phyloP scores from a whole-genome alignment of 108 stramenopile genomes.

The Nitzschia putrida region DNA sequence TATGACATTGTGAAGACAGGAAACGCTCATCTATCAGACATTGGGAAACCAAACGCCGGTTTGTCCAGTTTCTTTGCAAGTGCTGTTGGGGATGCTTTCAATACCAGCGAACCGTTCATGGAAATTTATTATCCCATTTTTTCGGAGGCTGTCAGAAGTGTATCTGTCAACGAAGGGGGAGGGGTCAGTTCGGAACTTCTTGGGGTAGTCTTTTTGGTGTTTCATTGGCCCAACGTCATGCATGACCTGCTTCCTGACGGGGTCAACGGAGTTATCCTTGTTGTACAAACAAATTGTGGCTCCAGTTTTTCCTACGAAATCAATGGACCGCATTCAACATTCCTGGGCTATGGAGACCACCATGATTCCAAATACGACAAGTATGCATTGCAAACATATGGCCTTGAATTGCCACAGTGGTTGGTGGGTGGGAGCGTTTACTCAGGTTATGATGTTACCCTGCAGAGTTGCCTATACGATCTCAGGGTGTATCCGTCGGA shows the following conservation, averaged over 20 bases:
- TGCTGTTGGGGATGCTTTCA: conserved; percentile 34
- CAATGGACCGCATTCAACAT: conserved; percentile 26
- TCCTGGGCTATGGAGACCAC: conserved; percentile 49
- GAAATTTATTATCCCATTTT: conserved; percentile 49
- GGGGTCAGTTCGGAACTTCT: conserved; percentile 9
- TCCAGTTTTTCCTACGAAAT: conserved; percentile 44
- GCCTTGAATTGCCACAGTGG: no score
- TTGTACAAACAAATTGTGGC: conserved; percentile 31
- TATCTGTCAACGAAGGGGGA: not conserved
- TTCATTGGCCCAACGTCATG: conserved; percentile 46
- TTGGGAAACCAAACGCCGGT: conserved; percentile 6
- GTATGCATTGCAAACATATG: not conserved
- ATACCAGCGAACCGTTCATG: conserved; percentile 33
- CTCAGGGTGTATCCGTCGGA: conserved; percentile 52
- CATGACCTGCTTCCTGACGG: conserved; percentile 38
- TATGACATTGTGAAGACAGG: conserved; percentile 24
- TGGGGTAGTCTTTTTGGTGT: conserved; percentile 35
- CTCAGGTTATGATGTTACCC: conserved; percentile 13
- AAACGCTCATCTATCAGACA: conserved; percentile 24
- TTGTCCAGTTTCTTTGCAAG: no score
- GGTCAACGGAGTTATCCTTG: conserved; percentile 47
- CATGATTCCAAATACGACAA: conserved; percentile 44
- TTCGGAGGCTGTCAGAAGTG: conserved; percentile 11
- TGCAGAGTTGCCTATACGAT: conserved; percentile 34
- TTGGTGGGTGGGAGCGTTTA: not conserved